Percentiles rank a stretch among this genome's conserved stretches.
Conservation (phyloP, 176 grass and related monocot genomes). For the Triticum timopheevii region DNA sequence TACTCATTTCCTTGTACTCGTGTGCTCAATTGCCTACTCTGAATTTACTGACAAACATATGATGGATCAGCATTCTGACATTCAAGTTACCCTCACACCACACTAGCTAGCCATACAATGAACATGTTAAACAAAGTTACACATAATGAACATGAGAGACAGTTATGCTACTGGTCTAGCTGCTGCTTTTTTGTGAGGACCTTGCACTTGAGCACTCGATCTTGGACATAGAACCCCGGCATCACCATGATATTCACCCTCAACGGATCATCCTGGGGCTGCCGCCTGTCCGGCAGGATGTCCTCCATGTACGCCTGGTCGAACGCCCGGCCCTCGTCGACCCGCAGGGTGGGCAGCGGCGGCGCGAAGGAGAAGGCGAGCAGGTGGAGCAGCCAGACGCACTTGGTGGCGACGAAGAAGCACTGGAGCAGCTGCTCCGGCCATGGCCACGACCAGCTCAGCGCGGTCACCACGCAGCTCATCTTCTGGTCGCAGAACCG, state of each 20-base stretch:
- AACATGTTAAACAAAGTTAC: not conserved
- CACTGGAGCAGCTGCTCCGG: conserved; percentile 81
- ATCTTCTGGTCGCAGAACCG: conserved; percentile 92
- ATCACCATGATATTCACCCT: conserved; percentile 77
- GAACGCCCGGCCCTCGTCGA: conserved; percentile 49
- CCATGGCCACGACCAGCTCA: conserved; percentile 76
- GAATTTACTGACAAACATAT: conserved; percentile 27
- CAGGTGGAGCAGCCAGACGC: conserved; percentile 86
- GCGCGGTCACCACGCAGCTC: conserved; percentile 63
- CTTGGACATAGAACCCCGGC: conserved; percentile 84
- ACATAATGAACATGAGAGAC: not conserved
- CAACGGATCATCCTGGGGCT: conserved; percentile 24
- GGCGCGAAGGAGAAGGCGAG: conserved; percentile 81
- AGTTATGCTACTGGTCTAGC: conserved; percentile 26
- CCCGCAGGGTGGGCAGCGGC: conserved; percentile 52
- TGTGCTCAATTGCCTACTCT: not conserved
- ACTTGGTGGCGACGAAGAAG: conserved; percentile 88
- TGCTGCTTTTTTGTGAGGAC: conserved; percentile 52
- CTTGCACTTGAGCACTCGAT: conserved; percentile 78
- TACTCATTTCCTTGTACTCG: not conserved
- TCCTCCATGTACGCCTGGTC: conserved; percentile 88
- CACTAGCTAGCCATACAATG: conserved; percentile 9
- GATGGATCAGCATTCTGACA: conserved; percentile 4
- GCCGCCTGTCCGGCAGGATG: conserved; percentile 48
- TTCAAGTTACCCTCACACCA: conserved; percentile 18